Conservation (phyloP, 768 basidiomycete species). For the Nevesoporus exiguus region DNA sequence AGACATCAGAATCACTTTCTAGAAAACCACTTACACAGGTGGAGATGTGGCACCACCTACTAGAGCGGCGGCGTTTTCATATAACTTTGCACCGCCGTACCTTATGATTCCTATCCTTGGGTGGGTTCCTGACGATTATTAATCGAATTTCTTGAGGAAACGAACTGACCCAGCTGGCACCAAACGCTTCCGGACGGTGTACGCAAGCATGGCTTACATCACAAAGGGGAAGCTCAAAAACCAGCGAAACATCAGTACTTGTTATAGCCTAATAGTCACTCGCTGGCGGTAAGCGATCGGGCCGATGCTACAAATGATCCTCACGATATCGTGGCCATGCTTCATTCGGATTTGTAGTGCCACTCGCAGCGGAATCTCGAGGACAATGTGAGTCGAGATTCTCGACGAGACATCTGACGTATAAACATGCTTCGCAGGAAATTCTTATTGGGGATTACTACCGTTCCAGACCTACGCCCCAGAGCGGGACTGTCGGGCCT, state of each 20-base stretch:
- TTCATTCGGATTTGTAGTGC: neutral
- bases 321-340: neutral
- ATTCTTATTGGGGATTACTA: neutral
- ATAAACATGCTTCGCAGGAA: neutral
- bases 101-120: neutral
- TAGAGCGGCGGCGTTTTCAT: neutral
- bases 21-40: neutral
- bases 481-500: neutral
- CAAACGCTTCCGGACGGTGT: neutral
- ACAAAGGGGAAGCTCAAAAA: neutral
- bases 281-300: slow-evolving; percentile 12
- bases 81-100: slow-evolving; percentile 1
- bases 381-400: slow-evolving; percentile 16
- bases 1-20: neutral
- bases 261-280: neutral
- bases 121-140: neutral
- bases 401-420: neutral
- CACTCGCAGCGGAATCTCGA: slow-evolving; percentile 6
- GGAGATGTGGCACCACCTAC: neutral
- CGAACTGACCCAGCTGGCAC: neutral
- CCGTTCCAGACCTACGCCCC: neutral
- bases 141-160: neutral
- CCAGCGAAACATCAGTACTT: neutral
- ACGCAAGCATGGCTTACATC: neutral
- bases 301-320: neutral